Base-by-base conservation (phyloP, 108 stramenopile species). In the Seminavis robusta region DNA sequence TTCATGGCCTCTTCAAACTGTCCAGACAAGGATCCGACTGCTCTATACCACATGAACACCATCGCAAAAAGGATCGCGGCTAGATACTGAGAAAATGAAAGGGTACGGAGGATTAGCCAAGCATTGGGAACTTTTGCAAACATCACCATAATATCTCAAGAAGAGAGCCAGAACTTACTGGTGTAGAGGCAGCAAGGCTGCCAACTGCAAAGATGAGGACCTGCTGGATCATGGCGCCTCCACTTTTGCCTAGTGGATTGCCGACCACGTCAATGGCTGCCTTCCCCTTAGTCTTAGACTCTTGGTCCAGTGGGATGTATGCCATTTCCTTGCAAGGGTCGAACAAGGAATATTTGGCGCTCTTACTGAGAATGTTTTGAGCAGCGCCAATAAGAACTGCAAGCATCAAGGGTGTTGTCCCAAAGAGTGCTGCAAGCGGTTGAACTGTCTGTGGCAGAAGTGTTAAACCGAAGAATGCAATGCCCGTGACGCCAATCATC, bases 281-380 rank as follows among this genome's bases (percentile, higher is more conserved):
- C 70, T 99, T 99, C 45, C 98, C 98, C 67, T 98, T 97, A 9
- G 95, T 97, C 81, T 98, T 98, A 25, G 89, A 86, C 40, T 98
- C 96, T 45, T 92, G 77, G 62, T 98, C 98, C 17, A 99, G 74
- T 15, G 96, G 96, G 59, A 99, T 99, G 76, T 98, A 99, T 15
- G 97, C 96, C 97, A 98, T 99, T 79, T 99, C 97, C 66, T 98
- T 98, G 79, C 95, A 97, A 1, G 98, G 97, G 63, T 99, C 94
- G 47, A 95, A 99, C 43, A 99, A 73, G 6, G 92, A 80, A 61
- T 98, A 99, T 68, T 99, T 99, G 32, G 92, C 62, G 57, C 81
- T 78, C 77, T 99, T 99, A 51, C 81, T 80, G 50, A 96, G 58
- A 63, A 98, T 95, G 59, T 97, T 98, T 72, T 96, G 96, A 9